Base-by-base conservation (phyloP, 2,329 filamentous ascomycete genomes). In the Aspergillus alliaceus region DNA sequence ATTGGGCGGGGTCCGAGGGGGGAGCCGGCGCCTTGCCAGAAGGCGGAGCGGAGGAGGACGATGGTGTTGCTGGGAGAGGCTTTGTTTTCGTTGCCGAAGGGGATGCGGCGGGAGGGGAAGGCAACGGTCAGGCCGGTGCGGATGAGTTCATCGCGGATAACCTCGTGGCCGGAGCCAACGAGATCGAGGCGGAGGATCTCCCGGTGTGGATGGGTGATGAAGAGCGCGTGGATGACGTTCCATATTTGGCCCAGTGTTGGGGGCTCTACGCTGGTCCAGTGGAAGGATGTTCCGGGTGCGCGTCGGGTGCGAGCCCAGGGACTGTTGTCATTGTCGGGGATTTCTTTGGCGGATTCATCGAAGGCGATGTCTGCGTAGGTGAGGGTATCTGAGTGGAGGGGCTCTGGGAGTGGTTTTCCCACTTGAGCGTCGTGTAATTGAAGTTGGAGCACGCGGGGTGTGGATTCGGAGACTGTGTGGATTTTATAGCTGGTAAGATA, bases 11-110 rank as follows among this genome's bases (percentile, higher is more conserved):
- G 77, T 11, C 87, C 87, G 56, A 88, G 82, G 6, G 87, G 87
- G 1, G 86, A 88, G 18, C 82, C 86, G 29, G 87, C 87, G 46
- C 87, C 87, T 66, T 89, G 87, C 86, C 87, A 90, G 77, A 90
- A 89, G 32, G 86, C 75, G 42, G 78, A 77, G 56, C 83, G 77
- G 2, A 84, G 74, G 46, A 85, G 68, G 25, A 86, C 62, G 67
- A 77, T 60, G 67, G 72, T 42, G 62, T 71, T 6, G 77, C 39
- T 24, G 14, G 63, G 56, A 5, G 63, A 63, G 22, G 64, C 44
- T 20, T 62, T 55, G 46, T 53, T 61, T 6, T 65, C 61, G 22
- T 57, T 62, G n/a, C 64, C 64, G 32, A 65, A 62, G 5, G 65
- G 60, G 2, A 60, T 50, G 39, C 62, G 64, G 8, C 55, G 62